A percentile compares a stretch with the other conserved stretches of the same genome.
phyloP scores from a whole-genome alignment of 2,329 filamentous ascomycete species.

The Sporothrix globosa region DNA sequence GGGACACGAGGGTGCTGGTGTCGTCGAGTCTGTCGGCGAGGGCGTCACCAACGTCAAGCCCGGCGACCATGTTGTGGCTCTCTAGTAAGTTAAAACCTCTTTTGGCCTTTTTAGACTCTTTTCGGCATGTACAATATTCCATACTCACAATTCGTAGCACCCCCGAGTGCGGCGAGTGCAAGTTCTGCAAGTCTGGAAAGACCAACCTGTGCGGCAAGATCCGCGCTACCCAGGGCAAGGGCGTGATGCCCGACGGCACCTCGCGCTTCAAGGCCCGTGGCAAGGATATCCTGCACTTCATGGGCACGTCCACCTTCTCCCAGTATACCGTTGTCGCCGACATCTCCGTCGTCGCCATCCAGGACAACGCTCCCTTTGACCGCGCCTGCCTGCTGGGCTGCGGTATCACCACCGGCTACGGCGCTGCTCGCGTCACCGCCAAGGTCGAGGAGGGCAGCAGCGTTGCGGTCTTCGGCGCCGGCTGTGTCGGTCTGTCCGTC shows the following conservation, averaged over 20 bases:
- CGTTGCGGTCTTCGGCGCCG: conserved; percentile 90
- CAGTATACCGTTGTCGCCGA: conserved; percentile 99
- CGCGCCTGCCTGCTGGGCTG: conserved; percentile 94
- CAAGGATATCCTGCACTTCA: conserved; percentile 95
- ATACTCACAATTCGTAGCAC: conserved; percentile 62
- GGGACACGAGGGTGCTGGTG: conserved; percentile 87
- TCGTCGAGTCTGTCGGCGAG: conserved; percentile 89
- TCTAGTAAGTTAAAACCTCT: conserved; percentile 65
- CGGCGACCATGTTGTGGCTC: conserved; percentile 85
- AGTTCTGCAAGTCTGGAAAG: conserved; percentile 99
- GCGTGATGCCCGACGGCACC: conserved; percentile 96
- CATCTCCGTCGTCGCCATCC: conserved; percentile 91
- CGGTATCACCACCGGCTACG: conserved; percentile 98
- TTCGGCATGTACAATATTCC: neutral
- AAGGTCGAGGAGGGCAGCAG: conserved; percentile 88
- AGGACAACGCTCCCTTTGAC: conserved; percentile 89
- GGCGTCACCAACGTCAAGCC: conserved; percentile 91
- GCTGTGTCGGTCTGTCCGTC: conserved; percentile 92
- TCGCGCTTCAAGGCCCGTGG: conserved; percentile 93
- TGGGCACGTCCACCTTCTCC: conserved; percentile 98
- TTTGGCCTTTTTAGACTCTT: neutral
- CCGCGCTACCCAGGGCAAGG: conserved; percentile 90
- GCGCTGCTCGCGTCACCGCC: conserved; percentile 90
- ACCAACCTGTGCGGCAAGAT: conserved; percentile 99
- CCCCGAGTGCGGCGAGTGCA: conserved; percentile 95